Evolutionary conservation across 2,329 filamentous ascomycete species (phyloP), one percentile per base, ranked within the genome.

Genomic region (Cladosporium austrohemisphaericum): DNA sequence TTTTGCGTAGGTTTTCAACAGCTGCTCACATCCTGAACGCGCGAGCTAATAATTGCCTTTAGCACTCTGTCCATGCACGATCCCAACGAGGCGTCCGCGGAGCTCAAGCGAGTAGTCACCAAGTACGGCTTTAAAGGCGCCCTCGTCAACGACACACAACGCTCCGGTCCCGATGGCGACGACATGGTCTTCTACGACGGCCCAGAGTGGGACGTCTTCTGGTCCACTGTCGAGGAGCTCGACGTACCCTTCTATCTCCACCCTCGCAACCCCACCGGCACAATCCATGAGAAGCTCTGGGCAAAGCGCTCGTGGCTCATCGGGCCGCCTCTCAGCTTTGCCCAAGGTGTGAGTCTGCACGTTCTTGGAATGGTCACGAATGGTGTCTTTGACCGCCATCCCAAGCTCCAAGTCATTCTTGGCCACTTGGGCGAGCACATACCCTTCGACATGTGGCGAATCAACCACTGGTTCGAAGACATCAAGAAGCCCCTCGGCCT

Each of bases 171-270:
- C 0, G 77, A 82, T 50, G 80, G 80, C 29, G 78, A 83, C 49
- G 74, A 75, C 19, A 77, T 81, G 70, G 68, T 84, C 61, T 85
- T 84, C 67, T 85, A 84, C 66, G 83, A 85, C 59, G 68, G 73
- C 7, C 71, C 76, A 0, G 74, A 78, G 52, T 86, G 76, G 72
- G 79, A 82, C 55, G 63, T 75, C 18, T 84, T 85, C 71, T 85
- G 81, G 81, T 60, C 71, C 10, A 76, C 74, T 0, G 72, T 76
- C 7, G 72, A 71, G 1, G 77, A 83, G 35, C 74, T 85, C 0
- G 78, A 84, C 50, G 80, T 84, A 0, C 81, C 81, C 0, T 72
- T 85, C 41, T 85, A 85, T 58, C 70, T 85, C 1, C 82, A 85
- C 62, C 82, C 81, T 0, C 70, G 76, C 40, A 59, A 60, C 36